phyloP scores from a whole-genome alignment of 129 eudicot genomes.

The Lactuca sativa region DNA sequence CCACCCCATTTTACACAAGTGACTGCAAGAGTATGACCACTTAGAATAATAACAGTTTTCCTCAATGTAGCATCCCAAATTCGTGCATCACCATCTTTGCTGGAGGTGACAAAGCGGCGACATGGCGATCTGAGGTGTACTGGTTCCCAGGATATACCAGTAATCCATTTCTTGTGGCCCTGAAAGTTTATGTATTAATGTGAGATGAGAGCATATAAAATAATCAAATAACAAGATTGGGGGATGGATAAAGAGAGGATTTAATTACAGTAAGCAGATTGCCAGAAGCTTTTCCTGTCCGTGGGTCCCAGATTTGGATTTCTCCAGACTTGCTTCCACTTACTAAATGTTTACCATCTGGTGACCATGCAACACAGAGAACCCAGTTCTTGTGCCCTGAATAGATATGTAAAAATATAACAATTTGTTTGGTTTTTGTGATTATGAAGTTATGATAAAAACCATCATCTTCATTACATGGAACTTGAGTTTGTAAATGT shows the following conservation, averaged over 20 bases:
- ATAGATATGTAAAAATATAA: neutral
- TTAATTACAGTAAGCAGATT: constrained; percentile 55
- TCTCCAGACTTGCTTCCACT: constrained; percentile 99
- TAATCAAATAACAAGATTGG: neutral
- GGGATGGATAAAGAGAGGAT: constrained; percentile 10
- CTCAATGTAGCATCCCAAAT: constrained; percentile 79
- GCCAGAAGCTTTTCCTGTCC: constrained; percentile 76
- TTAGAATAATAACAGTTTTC: constrained; percentile 71
- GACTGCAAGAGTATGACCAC: constrained; percentile 95
- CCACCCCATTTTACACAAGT: constrained; percentile 99
- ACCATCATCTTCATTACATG: no score
- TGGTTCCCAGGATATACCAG: constrained; percentile 98
- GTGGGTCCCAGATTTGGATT: constrained; percentile 85
- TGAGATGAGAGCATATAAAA: no score
- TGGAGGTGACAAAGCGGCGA: constrained; percentile 92
- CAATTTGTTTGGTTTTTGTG: no score
- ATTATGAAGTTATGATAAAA: no score
- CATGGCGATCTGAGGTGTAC: constrained; percentile 76
- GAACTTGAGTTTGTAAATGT: no score
- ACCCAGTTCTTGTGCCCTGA: constrained; percentile 99
- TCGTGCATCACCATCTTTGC: constrained; percentile 99
- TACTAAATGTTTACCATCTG: constrained; percentile 87
- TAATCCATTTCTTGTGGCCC: constrained; percentile 98
- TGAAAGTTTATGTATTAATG: constrained; percentile 17
- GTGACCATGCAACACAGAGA: constrained; percentile 96